These are phyloP conservation scores for Bacterosira constricta DNA, from an alignment of 108 stramenopile species.

Conservation along the genomic window DNA sequence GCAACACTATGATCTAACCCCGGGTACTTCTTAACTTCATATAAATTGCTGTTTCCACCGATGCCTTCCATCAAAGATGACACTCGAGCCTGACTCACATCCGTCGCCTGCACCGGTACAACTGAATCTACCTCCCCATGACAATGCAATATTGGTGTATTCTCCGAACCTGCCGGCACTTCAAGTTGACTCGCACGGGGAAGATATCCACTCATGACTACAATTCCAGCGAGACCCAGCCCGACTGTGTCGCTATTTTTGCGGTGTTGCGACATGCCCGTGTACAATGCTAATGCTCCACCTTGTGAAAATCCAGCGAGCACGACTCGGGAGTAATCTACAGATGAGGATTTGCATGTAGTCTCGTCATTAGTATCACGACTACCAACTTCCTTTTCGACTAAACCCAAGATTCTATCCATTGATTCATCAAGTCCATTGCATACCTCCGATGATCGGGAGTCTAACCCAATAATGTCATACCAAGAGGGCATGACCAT, in stretches of 20 bases:
- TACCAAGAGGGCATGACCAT: constrained; percentile 93
- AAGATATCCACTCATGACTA: constrained; percentile 64
- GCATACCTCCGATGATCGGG: constrained; percentile 61
- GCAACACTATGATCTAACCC: constrained; percentile 56
- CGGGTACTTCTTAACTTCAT: constrained; percentile 51
- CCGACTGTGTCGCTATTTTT: constrained; percentile 2
- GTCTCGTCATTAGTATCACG: constrained; percentile 28
- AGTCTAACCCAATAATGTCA: constrained; percentile 87
- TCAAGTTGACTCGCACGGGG: constrained; percentile 46
- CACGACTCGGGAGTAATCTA: constrained; percentile 51
- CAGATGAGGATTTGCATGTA: neutral
- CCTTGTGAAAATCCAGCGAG: constrained; percentile 75
- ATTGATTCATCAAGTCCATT: constrained; percentile 55
- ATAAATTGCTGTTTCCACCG: constrained; percentile 31
- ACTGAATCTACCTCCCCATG: constrained; percentile 63
- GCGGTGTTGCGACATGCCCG: constrained; percentile 49
- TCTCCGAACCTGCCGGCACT: constrained; percentile 39
- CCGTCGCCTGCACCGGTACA: constrained; percentile 47
- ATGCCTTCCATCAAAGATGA: constrained; percentile 18
- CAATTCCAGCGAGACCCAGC: constrained; percentile 50
- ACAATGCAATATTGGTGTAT: constrained; percentile 62
- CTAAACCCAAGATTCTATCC: constrained; percentile 14
- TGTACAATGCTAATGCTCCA: constrained; percentile 61
- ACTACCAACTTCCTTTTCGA: constrained; percentile 29
- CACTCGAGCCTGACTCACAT: constrained; percentile 25